These are phyloP conservation scores for Danielia reshetovae DNA, from an alignment of 805 yeast species.

Conservation along the genomic window DNA sequence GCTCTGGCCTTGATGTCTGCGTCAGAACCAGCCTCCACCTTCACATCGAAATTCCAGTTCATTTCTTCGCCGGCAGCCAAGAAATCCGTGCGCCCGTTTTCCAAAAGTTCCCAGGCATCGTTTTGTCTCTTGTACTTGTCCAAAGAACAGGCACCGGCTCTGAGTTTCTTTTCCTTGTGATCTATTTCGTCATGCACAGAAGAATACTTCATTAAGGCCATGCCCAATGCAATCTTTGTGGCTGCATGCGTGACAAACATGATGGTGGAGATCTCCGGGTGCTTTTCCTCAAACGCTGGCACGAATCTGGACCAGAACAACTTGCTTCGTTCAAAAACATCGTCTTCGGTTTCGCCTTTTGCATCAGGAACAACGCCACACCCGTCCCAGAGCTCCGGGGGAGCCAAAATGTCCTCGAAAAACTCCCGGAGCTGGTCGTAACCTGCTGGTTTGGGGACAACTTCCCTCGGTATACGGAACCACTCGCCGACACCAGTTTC, in stretches of 20 bases:
- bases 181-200: constrained; percentile 52
- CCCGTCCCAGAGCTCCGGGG: constrained; percentile 32
- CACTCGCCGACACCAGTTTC: constrained; percentile 93
- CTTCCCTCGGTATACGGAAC: constrained; percentile 68
- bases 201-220: constrained; percentile 57
- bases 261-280: constrained; percentile 59
- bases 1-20: constrained; percentile 69
- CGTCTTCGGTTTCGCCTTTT: constrained; percentile 70
- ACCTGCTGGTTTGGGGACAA: constrained; percentile 68
- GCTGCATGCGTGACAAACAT: constrained; percentile 93
- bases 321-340: constrained; percentile 60
- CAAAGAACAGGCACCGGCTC: constrained; percentile 84
- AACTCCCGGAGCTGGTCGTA: constrained; percentile 44
- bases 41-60: constrained; percentile 82
- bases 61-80: constrained; percentile 80
- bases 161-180: constrained; percentile 29
- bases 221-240: constrained; percentile 81
- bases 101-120: constrained; percentile 52
- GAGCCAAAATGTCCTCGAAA: constrained; percentile 42
- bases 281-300: constrained; percentile 49
- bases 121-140: constrained; percentile 48
- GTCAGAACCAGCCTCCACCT: constrained; percentile 85
- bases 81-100: constrained; percentile 74
- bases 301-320: constrained; percentile 54
- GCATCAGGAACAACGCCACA: constrained; percentile 57